These are phyloP conservation scores for Tricholoma matsutake DNA, from an alignment of 768 basidiomycete genomes.

Conservation along the genomic window DNA sequence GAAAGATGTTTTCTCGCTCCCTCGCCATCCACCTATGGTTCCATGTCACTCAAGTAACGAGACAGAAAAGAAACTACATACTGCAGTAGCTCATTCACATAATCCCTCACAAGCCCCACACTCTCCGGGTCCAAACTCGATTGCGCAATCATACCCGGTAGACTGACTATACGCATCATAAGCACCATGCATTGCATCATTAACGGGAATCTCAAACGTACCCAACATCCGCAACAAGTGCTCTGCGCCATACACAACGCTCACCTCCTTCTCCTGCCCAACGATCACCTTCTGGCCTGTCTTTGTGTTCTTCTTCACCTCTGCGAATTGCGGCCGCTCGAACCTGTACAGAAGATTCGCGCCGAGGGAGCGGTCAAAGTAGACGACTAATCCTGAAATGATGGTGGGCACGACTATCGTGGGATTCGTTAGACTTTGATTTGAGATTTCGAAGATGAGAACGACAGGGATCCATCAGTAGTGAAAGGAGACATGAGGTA, in stretches of 20 bases:
- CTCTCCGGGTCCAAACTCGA: constrained; percentile 92
- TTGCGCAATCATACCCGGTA: constrained; percentile 86
- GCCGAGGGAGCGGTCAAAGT: constrained; percentile 91
- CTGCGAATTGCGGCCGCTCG: constrained; percentile 90
- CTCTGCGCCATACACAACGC: constrained; percentile 89
- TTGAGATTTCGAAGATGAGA: not conserved
- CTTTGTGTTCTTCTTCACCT: constrained; percentile 67
- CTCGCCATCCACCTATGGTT: constrained; percentile 69
- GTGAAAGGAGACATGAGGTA: not conserved
- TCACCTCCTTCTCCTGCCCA: constrained; percentile 80
- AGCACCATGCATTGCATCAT: not conserved
- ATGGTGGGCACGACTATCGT: constrained; percentile 73
- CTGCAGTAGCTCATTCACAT: constrained; percentile 85
- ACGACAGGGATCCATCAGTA: not conserved
- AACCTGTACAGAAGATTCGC: constrained; percentile 91
- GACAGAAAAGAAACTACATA: constrained; percentile 29
- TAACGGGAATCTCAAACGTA: constrained; percentile 32
- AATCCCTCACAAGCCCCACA: constrained; percentile 78
- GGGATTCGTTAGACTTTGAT: constrained; percentile 62
- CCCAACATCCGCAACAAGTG: constrained; percentile 91
- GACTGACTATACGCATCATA: constrained; percentile 58
- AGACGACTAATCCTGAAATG: constrained; percentile 78
- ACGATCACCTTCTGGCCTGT: constrained; percentile 70
- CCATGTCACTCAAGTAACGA: constrained; percentile 3
- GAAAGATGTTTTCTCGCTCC: constrained; percentile 72